Base-by-base conservation (phyloP, 2,329 filamentous ascomycete species). In the Fusarium avenaceum region DNA sequence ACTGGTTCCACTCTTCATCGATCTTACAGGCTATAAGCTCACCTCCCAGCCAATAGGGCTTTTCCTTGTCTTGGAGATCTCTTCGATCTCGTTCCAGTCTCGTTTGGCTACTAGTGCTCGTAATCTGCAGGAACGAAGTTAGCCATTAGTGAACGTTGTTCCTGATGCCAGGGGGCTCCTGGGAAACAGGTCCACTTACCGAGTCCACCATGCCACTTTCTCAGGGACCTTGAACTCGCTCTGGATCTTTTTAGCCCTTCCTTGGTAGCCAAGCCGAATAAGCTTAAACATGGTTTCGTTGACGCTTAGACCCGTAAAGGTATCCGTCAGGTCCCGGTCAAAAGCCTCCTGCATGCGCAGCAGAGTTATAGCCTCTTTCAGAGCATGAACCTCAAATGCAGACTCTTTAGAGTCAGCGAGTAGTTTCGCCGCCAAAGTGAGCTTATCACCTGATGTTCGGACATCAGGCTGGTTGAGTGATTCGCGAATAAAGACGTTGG, bases 41-140 rank as follows among this genome's bases (percentile, higher is more conserved):
- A 93, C 92, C 87, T 97, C 93, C 96, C 96, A 99, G 13, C 95
- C 95, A 76, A 99, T 98, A 1, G 95, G 93, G 60, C 92, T 96
- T 79, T 94, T 97, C 75, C 92, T 88, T 75, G 85, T 86, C 76
- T 90, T 92, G 35, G 88, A 87, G 71, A 93, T 87, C 72, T 97
- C 94, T 77, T 98, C 94, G 59, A 99, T 86, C 77, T 97, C 95
- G 51, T 88, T 89, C 94, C 94, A 99, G 76, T 97, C 92, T 56
- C 96, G 87, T 77, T 94, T 93, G 17, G 92, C 92, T 4, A 99
- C 93, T 50, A 98, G 86, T 1, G 94, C 96, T 72, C 95, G 89
- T 28, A 99, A 85, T 65, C 93, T 90, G 60, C 57, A 59, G 57
- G 61, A 60, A 57, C 49, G 53, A 45, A 57, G 62, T 74, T 58